A percentile compares a stretch with the other conserved stretches of the same genome.
These are phyloP conservation scores for Hemileccinum rubropunctum DNA, from an alignment of 768 basidiomycete genomes.

Conservation along the genomic window DNA sequence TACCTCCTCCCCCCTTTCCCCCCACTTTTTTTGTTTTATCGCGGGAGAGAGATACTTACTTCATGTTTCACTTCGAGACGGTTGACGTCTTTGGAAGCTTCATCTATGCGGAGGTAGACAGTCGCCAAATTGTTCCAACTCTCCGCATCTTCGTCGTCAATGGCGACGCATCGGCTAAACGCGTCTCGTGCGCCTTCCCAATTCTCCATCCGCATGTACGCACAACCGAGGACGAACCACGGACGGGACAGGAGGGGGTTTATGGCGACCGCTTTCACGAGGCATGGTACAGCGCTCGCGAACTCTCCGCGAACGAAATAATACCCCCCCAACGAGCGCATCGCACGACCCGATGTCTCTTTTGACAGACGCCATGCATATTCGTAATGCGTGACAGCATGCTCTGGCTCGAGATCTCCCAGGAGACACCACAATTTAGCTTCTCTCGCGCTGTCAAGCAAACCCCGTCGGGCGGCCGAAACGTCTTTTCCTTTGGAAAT, in stretches of 20 bases:
- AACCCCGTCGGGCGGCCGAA: slow-evolving; percentile 38
- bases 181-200: slow-evolving; percentile 85
- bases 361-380: slow-evolving; percentile 82
- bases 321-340: slow-evolving; percentile 87
- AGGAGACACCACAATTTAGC: slow-evolving; percentile 95
- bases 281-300: slow-evolving; percentile 56
- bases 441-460: slow-evolving; percentile 65
- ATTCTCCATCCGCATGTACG: slow-evolving; percentile 73
- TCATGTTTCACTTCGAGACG: slow-evolving; percentile 34
- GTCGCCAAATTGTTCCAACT: slow-evolving; percentile 98
- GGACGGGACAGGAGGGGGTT: slow-evolving; percentile 85
- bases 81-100: slow-evolving; percentile 31
- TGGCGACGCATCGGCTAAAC: slow-evolving; percentile 80
- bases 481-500: slow-evolving; percentile 56
- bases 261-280: slow-evolving; percentile 77
- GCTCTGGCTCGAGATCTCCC: slow-evolving; percentile 82
- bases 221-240: slow-evolving; percentile 98
- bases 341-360: slow-evolving; percentile 81
- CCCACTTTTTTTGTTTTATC: background rate
- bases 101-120: slow-evolving; percentile 83
- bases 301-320: slow-evolving; percentile 72
- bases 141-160: slow-evolving; percentile 96
- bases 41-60: slow-evolving; percentile 7
- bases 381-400: slow-evolving; percentile 71
- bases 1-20: too few relatives aligned